Evolutionary conservation across 768 basidiomycete genomes (phyloP).

Genomic region (Tylopilus balloui): DNA sequence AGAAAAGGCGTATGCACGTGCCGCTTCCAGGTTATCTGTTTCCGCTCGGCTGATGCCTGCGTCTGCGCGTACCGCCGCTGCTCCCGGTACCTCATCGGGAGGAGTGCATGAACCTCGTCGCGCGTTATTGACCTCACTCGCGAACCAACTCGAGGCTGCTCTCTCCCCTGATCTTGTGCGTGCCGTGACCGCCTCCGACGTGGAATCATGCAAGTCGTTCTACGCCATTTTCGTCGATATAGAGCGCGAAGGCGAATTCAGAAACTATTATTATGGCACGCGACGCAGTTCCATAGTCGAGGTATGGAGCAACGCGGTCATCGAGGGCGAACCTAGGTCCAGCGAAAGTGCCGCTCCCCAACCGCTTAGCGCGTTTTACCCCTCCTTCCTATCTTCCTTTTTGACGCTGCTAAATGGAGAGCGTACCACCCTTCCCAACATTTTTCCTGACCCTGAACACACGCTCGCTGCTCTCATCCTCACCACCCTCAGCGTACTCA

Average conservation of each 20-base stretch:
- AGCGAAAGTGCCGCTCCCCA: slow-evolving; percentile 27
- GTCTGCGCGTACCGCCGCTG: slow-evolving; percentile 85
- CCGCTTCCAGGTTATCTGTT: slow-evolving; percentile 87
- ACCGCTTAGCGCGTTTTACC: slow-evolving; percentile 63
- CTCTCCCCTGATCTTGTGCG: slow-evolving; percentile 87
- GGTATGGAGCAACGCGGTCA: slow-evolving; percentile 59
- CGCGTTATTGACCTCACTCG: slow-evolving; percentile 82
- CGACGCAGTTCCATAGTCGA: slow-evolving; percentile 60
- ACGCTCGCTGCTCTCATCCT: slow-evolving; percentile 81
- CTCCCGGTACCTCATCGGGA: slow-evolving; percentile 8
- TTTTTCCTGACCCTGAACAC: slow-evolving; percentile 80
- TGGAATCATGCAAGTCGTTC: slow-evolving; percentile 68
- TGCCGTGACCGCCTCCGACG: slow-evolving; percentile 77
- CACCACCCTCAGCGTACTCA: slow-evolving; percentile 71
- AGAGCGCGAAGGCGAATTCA: slow-evolving; percentile 87
- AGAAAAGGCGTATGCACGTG: slow-evolving; percentile 78
- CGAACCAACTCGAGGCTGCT: slow-evolving; percentile 93
- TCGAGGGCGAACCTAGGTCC: slow-evolving; percentile 31
- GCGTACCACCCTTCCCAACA: slow-evolving; percentile 66
- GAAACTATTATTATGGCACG: slow-evolving; percentile 91
- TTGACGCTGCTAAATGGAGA: slow-evolving; percentile 64
- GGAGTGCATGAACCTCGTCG: slow-evolving; percentile 70
- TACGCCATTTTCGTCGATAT: slow-evolving; percentile 88
- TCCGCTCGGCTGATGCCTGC: slow-evolving; percentile 87
- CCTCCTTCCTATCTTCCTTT: slow-evolving; percentile 70